Percentiles rank a stretch among this genome's conserved stretches.
Evolutionary conservation across 768 basidiomycete genomes (phyloP).

Genomic region (Tricholoma bakamatsutake): DNA sequence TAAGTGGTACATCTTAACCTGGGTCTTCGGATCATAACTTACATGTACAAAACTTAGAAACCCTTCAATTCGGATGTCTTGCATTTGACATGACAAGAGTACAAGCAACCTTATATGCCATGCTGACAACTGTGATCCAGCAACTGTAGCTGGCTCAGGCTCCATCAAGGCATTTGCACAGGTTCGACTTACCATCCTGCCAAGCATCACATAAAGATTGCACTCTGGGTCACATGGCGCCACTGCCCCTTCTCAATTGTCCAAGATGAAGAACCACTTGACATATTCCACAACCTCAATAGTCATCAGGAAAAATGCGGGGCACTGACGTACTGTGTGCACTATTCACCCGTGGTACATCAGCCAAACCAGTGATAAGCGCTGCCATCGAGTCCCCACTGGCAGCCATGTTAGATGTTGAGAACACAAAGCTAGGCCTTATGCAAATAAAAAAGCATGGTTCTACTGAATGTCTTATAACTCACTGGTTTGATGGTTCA

Average conservation of each 20-base stretch:
- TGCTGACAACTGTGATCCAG: background rate
- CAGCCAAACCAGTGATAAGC: background rate
- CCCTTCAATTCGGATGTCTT: no score
- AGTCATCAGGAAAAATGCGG: background rate
- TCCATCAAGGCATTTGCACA: background rate
- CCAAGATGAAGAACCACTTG: background rate
- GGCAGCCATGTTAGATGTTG: no score
- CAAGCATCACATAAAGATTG: background rate
- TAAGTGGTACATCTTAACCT: background rate
- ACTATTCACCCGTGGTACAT: background rate
- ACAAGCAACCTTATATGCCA: background rate
- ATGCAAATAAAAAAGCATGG: no score
- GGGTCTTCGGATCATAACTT: no score
- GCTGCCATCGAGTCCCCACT: background rate
- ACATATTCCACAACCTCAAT: background rate
- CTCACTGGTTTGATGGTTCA: no score
- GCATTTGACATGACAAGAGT: background rate
- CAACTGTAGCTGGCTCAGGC: background rate
- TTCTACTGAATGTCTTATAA: no score
- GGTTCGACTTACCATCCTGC: background rate
- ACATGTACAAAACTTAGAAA: no score
- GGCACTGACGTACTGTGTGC: background rate
- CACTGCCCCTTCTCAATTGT: background rate
- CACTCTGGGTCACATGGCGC: background rate
- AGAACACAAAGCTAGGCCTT: no score